Conservation (phyloP, 306 rosid species). For the Citrullus colocynthis region DNA sequence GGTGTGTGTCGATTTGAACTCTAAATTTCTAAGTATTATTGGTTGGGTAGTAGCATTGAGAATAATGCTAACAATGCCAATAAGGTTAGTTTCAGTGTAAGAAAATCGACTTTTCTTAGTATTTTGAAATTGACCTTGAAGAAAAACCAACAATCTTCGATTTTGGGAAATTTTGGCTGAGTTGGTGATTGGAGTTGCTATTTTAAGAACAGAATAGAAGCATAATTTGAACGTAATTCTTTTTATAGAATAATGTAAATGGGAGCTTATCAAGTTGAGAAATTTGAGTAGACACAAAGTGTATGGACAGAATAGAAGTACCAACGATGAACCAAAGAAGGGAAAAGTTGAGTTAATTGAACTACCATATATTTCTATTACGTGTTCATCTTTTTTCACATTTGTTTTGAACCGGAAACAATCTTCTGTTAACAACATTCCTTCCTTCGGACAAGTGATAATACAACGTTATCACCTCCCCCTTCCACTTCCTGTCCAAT, state of each 20-base stretch:
- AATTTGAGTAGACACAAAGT: not conserved
- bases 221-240: not conserved
- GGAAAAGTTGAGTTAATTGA: not conserved
- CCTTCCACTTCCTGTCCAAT: not conserved
- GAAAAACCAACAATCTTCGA: not conserved
- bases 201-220: not conserved
- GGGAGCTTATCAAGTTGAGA: not conserved
- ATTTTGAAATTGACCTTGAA: not conserved
- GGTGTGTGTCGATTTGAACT: not conserved
- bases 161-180: not conserved
- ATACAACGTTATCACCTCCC: not conserved
- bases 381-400: not conserved
- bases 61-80: not conserved
- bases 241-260: not conserved
- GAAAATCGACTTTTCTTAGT: not conserved
- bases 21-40: not conserved
- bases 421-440: not conserved
- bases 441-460: not conserved
- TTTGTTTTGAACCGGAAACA: not conserved
- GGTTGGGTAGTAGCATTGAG: not conserved
- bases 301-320: not conserved
- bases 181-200: not conserved
- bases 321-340: not conserved
- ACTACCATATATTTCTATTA: not conserved
- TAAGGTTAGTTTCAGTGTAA: not conserved